phyloP scores from a whole-genome alignment of 192 early-diverging fungal genomes.

The Rhizophagus sp. region DNA sequence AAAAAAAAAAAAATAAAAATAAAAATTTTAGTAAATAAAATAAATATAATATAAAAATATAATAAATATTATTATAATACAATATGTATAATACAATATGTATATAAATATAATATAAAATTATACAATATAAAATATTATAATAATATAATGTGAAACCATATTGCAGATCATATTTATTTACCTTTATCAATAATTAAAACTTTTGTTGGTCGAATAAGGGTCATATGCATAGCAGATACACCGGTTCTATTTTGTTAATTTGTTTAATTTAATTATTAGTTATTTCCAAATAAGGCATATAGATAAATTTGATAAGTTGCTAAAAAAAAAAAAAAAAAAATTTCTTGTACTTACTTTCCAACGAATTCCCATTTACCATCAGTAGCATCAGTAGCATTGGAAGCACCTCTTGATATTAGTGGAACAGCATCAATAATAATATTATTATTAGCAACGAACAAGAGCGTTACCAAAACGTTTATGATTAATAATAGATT shows the following conservation, averaged over 20 bases:
- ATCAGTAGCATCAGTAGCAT: background rate
- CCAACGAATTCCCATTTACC: background rate
- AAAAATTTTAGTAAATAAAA: too few relatives aligned
- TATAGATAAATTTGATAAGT: background rate
- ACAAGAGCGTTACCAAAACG: too few relatives aligned
- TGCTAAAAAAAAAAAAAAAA: too few relatives aligned
- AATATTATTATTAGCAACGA: too few relatives aligned
- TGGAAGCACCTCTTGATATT: too few relatives aligned
- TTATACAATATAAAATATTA: too few relatives aligned
- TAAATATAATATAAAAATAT: too few relatives aligned
- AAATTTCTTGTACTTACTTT: background rate
- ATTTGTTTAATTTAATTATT: background rate
- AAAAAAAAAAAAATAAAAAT: background rate
- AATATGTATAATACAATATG: background rate
- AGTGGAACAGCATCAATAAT: too few relatives aligned
- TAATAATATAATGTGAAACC: too few relatives aligned
- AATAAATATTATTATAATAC: too few relatives aligned
- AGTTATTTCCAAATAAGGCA: background rate
- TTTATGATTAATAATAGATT: too few relatives aligned
- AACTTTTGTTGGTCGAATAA: constrained; percentile 47
- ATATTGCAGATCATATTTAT: background rate
- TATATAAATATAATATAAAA: too few relatives aligned
- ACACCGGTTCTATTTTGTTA: constrained; percentile 42
- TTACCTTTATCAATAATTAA: constrained; percentile 56
- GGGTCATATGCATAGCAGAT: constrained; percentile 51